Percentiles rank a stretch among this genome's conserved stretches.
Evolutionary conservation across 768 basidiomycete genomes (phyloP).

Genomic region (Lepiota subincarnata): DNA sequence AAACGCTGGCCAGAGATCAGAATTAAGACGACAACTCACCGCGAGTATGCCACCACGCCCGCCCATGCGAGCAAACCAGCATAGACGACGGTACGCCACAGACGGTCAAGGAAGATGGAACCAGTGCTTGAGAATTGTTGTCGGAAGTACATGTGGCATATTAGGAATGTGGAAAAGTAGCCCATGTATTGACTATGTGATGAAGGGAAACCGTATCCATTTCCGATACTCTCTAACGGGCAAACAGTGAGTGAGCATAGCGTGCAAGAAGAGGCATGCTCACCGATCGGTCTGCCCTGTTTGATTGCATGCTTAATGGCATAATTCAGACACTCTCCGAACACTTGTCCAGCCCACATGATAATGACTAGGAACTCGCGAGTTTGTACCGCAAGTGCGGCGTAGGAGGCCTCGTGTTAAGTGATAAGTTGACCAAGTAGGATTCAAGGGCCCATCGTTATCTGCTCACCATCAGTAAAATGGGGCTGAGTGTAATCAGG

Average conservation of each 20-base stretch:
- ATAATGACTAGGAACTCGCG: slow-evolving; percentile 76
- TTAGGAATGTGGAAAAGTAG: slow-evolving; percentile 74
- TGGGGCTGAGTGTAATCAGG: slow-evolving; percentile 63
- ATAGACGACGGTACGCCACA: slow-evolving; percentile 47
- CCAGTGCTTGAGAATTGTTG: slow-evolving; percentile 63
- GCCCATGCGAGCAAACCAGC: slow-evolving; percentile 52
- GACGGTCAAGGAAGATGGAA: slow-evolving; percentile 42
- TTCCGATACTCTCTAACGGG: slow-evolving; percentile 48
- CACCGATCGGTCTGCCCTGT: slow-evolving; percentile 65
- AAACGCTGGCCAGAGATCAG: neutral
- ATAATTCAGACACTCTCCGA: slow-evolving; percentile 67
- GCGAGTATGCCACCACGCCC: slow-evolving; percentile 69
- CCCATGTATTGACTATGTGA: slow-evolving; percentile 92
- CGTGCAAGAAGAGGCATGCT: slow-evolving; percentile 17
- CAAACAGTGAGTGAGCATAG: neutral
- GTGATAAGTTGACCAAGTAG: neutral
- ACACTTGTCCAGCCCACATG: slow-evolving; percentile 81
- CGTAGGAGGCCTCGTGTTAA: slow-evolving; percentile 64
- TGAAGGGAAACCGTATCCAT: slow-evolving; percentile 84
- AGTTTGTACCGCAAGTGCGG: slow-evolving; percentile 66
- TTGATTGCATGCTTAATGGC: slow-evolving; percentile 63
- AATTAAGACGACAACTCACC: slow-evolving; percentile 37
- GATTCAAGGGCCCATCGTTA: neutral
- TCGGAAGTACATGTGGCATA: slow-evolving; percentile 67
- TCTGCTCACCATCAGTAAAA: slow-evolving; percentile 61